Conservation (phyloP, 805 yeast species). For the Myxozyma neotropica region DNA sequence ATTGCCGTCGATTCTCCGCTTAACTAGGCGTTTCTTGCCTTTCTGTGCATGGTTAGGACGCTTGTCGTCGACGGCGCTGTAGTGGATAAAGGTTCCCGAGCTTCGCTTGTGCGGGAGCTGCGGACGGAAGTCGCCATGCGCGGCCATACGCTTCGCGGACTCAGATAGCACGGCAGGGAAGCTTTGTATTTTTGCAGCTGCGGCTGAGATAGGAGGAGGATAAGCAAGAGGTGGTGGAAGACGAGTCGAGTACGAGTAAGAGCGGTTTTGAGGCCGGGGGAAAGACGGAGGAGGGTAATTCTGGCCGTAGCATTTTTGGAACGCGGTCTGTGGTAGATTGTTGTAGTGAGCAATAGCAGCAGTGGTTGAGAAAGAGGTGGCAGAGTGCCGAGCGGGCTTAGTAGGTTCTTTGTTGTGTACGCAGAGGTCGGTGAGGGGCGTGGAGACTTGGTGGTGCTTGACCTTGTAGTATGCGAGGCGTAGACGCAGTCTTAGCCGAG, state of each 20-base stretch:
- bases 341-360: not conserved
- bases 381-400: not conserved
- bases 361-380: not conserved
- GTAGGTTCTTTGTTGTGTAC: not conserved
- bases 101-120: constrained; percentile 15
- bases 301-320: too few relatives aligned
- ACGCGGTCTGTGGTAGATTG: not conserved
- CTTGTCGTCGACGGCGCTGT: not conserved
- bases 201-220: constrained; percentile 7
- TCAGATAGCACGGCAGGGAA: constrained; percentile 26
- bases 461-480: constrained; percentile 44
- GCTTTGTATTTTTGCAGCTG: constrained; percentile 6
- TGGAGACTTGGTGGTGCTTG: constrained; percentile 39
- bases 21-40: not conserved
- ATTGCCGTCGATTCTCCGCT: not conserved
- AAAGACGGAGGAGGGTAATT: too few relatives aligned
- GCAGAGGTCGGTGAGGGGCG: constrained; percentile 36
- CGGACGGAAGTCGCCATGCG: constrained; percentile 10
- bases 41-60: not conserved
- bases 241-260: not conserved
- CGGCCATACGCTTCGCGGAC: constrained; percentile 17
- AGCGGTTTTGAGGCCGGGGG: too few relatives aligned
- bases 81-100: constrained; percentile 5
- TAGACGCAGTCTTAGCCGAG: constrained; percentile 39
- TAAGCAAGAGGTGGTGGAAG: not conserved